phyloP scores from a whole-genome alignment of 2,329 filamentous ascomycete species.

The Rhinocladiella mackenziei region DNA sequence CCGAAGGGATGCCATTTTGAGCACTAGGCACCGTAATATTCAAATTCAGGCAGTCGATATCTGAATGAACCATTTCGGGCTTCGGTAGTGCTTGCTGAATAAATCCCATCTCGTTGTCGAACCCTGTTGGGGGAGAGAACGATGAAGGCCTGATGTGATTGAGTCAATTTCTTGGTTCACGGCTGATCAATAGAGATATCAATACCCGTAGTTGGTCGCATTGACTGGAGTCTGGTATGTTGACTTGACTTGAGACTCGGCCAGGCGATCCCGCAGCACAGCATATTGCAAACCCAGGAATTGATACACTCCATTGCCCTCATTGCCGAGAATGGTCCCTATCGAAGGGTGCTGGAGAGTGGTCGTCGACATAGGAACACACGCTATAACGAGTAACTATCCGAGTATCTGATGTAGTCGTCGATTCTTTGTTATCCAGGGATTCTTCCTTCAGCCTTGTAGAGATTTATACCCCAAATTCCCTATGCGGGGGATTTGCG shows the following conservation, averaged over 20 bases:
- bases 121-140: slow-evolving; percentile 40
- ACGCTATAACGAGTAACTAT: too few relatives aligned
- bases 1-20: too few relatives aligned
- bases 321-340: slow-evolving; percentile 32
- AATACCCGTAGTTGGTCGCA: slow-evolving; percentile 39
- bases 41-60: slow-evolving; percentile 50
- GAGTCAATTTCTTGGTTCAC: not conserved
- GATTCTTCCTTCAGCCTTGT: too few relatives aligned
- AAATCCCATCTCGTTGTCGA: slow-evolving; percentile 46
- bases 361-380: too few relatives aligned
- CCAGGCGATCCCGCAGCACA: slow-evolving; percentile 34
- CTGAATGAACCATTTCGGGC: slow-evolving; percentile 41
- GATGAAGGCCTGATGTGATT: slow-evolving; percentile 37
- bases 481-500: too few relatives aligned
- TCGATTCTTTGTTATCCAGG: too few relatives aligned
- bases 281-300: slow-evolving; percentile 41
- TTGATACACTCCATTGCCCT: slow-evolving; percentile 32
- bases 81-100: slow-evolving; percentile 48
- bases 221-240: slow-evolving; percentile 31
- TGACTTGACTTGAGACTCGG: slow-evolving; percentile 35
- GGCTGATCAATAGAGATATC: not conserved
- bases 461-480: too few relatives aligned
- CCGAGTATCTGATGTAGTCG: too few relatives aligned
- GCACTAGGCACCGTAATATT: slow-evolving; percentile 47
- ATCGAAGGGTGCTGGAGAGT: slow-evolving; percentile 32